Base-by-base conservation (phyloP, 139 green algal genomes). In the Chlorella sorokiniana region DNA sequence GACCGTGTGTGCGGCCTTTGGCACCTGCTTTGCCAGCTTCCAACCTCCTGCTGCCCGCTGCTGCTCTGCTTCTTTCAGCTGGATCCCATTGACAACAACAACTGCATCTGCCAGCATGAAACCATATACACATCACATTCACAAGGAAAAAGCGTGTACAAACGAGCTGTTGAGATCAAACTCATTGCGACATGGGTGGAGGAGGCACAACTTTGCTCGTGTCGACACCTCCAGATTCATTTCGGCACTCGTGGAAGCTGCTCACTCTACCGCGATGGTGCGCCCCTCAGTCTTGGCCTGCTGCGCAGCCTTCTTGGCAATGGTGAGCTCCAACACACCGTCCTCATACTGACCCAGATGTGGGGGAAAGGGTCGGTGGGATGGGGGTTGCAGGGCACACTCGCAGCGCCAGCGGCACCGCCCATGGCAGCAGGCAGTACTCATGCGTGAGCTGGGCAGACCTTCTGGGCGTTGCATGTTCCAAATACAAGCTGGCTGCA, bases 301-400 rank as follows among this genome's bases (percentile, higher is more conserved):
- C 52, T 69, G 35, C 54, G 5, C 10, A 33, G 41, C n/a, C 73
- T 69, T 68, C 73, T 79, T 68, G 37, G 73, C 37, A 7, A 69
- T 69, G 37, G 33, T 45, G 42, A 79, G 37, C 73, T 79, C 73
- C 11, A 79, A 52, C 54, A 79, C 73, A 27, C 73, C 72, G 51
- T 78, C 72, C 72, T 78, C 72, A 51, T 78, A 78, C 72, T 78
- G 69, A 27, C 61, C 8, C 3, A 37, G 48, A 6, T 22, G 61
- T 22, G 22, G 4, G 61, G 61, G 61, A 37, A 25, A 25, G 14
- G 61, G 1, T 2, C 38, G 23, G 38, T 9, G 41, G 40, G 6
- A 38, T 16, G 37, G 11, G 48, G 11, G 48, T 59, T 11, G 48
- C 14, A 25, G 48, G 48, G 14, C 48, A 59, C 48, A 25, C 14